Base-by-base conservation (phyloP, 352 stramenopile species). In the Pythium aquatile region DNA sequence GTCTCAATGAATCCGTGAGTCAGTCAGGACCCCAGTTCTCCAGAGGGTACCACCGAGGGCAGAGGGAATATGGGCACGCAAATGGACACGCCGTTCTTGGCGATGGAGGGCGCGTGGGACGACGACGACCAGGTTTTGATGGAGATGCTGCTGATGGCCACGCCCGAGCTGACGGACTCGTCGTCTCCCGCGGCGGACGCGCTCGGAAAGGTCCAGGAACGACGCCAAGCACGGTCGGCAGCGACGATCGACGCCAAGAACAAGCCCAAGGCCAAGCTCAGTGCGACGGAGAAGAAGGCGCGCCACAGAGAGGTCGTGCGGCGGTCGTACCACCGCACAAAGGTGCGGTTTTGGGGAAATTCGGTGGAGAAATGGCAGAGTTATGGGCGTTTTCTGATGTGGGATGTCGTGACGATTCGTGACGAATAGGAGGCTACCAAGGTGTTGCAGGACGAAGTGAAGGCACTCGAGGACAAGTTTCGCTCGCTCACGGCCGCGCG, bases 321-420 rank as follows among this genome's bases (percentile, higher is more conserved):
- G 26, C 83, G 83, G n/a, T 85, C 83, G 7, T 91, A 91, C 55
- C 80, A 91, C 35, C 77, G 83, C 48, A 91, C 83, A 59, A 91
- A 91, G 70, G 81, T 88, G 48, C 7, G 44, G 14, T 49, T 49
- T 49, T 28, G 17, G 24, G 0, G 28, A 57, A 11, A 53, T 17
- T 24, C 37, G 14, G 44, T 53, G 20, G 35, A 11, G 11, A 26
- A n/a, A 58, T 66, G 39, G 17, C n/a, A 11, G 39, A 51, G 26
- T 11, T 11, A 57, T 11, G 9, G n/a, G 33, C 17, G 5, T 26
- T 51, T 29, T 3, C 44, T 29, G 5, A 56, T 2, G 28, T 24
- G 20, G 20, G 53, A 46, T 42, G n/a, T 40, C 51, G 29, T 44
- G 46, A 17, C 20, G 26, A 39, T 49, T 49, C 17, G 26, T 16